Conservation (phyloP, 257 asterid genomes). For the Scutellaria minor region DNA sequence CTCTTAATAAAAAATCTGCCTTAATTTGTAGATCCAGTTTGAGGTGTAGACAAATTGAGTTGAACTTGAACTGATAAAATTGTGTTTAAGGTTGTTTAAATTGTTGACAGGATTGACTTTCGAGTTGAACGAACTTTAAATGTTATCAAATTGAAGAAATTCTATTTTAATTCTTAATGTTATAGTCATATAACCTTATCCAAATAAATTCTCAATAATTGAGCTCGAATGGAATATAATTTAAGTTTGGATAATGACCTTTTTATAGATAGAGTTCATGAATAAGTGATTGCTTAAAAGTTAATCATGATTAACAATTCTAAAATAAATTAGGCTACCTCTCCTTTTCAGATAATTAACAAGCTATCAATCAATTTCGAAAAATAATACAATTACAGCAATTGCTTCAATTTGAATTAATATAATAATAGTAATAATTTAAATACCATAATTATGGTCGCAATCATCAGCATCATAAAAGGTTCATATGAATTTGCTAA, state of each 20-base stretch:
- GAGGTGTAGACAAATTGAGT: background rate
- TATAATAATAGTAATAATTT: background rate
- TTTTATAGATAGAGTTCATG: background rate
- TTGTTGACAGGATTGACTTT: background rate
- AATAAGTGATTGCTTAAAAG: slow-evolving; percentile 2
- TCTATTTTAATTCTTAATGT: no score
- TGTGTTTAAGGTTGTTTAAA: background rate
- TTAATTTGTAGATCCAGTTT: no score
- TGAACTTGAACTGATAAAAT: background rate
- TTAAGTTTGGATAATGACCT: background rate
- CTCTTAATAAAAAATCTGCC: no score
- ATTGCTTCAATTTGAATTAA: background rate
- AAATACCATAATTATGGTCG: background rate
- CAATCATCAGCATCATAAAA: background rate
- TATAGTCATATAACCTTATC: background rate
- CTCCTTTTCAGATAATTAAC: background rate
- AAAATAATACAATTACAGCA: background rate
- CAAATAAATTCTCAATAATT: background rate
- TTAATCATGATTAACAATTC: background rate
- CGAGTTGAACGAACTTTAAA: no score
- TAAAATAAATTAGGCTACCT: background rate
- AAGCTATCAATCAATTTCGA: background rate
- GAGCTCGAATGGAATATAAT: no score
- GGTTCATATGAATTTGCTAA: no score
- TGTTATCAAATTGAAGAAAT: no score